Percentiles rank a stretch among this genome's conserved stretches.
These are phyloP conservation scores for Tuber microsphaerosporum DNA, from an alignment of 495 filamentous ascomycete genomes.

Conservation along the genomic window DNA sequence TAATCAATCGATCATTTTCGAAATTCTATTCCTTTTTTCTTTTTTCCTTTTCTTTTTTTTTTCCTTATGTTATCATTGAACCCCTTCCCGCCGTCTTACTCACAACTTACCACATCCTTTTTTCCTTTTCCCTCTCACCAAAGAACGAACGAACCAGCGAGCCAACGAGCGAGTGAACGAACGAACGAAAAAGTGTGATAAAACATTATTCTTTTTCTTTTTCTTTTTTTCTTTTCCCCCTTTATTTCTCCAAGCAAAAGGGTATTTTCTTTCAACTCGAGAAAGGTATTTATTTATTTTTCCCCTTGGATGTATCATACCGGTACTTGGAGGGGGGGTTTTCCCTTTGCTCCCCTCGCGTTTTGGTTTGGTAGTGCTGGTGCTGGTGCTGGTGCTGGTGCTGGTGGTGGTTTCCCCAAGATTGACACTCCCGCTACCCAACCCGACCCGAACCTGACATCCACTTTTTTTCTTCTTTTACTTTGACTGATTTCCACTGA, in stretches of 20 bases:
- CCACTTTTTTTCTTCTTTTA: background rate
- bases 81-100: constrained; percentile 35
- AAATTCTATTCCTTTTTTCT: background rate
- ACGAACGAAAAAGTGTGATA: constrained; percentile 6
- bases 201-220: constrained; percentile 1
- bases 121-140: constrained; percentile 19
- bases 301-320: background rate
- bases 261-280: background rate
- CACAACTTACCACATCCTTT: constrained; percentile 37
- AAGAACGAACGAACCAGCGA: constrained; percentile 8
- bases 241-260: background rate
- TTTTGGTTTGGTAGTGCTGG: background rate
- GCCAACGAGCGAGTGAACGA: background rate
- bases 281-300: background rate
- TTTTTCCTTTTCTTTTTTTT: background rate
- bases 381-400: no score
- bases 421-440: background rate
- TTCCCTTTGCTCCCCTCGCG: background rate
- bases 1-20: background rate
- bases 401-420: background rate
- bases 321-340: background rate
- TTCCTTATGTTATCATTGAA: constrained; percentile 6
- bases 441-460: background rate
- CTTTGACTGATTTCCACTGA: background rate
- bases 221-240: constrained; percentile 6